Conservation (phyloP, 108 stramenopile genomes). For the Nitzschia sp. region DNA sequence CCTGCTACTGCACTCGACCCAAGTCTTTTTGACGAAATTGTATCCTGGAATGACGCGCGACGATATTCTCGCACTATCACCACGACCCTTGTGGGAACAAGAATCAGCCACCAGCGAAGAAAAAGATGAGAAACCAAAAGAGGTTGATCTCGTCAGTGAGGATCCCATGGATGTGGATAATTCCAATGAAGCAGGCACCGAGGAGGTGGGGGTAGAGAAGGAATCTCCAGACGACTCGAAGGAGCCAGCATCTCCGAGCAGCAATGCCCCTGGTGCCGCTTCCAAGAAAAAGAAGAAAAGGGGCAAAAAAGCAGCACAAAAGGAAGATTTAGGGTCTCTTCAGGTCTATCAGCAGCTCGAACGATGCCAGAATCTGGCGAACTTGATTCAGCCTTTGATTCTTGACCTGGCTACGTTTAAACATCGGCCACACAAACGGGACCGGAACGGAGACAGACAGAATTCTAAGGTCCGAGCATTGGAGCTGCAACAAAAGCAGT, state of each 20-base stretch:
- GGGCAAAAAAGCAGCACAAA: neutral
- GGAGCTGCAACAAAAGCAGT: neutral
- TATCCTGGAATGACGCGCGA: neutral
- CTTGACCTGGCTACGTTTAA: conserved; percentile 4
- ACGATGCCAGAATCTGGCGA: neutral
- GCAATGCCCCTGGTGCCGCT: neutral
- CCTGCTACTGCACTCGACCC: conserved; percentile 2
- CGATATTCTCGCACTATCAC: neutral
- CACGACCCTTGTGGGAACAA: neutral
- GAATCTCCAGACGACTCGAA: neutral
- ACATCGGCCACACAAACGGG: conserved; percentile 9
- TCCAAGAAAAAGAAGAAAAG: neutral
- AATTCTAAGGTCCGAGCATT: neutral
- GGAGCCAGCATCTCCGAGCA: no score
- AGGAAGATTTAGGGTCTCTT: neutral
- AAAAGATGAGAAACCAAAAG: neutral
- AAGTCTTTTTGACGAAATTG: neutral
- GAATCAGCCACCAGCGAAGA: neutral
- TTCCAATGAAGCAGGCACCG: neutral
- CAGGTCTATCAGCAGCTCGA: conserved; percentile 6
- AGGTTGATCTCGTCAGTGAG: neutral
- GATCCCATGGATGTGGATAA: neutral
- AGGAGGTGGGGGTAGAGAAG: neutral
- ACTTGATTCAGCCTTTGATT: neutral
- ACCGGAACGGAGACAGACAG: neutral